phyloP scores from a whole-genome alignment of 805 yeast genomes.

The Wickerhamomyces sydowiorum region DNA sequence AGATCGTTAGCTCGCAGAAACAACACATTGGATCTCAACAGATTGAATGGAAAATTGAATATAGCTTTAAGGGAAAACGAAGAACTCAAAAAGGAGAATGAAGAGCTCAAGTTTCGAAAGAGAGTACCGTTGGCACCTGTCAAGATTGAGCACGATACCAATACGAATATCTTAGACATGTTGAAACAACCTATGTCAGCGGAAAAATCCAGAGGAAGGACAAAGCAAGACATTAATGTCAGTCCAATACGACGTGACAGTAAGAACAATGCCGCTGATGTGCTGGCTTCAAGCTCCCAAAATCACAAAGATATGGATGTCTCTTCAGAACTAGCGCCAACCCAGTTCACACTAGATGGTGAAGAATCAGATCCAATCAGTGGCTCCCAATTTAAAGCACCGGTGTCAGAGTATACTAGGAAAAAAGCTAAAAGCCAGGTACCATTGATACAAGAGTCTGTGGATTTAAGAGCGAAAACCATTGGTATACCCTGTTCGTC shows the following conservation, averaged over 20 bases:
- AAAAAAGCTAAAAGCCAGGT: no score
- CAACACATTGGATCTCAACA: constrained; percentile 2
- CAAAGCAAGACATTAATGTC: not conserved
- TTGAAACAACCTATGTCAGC: not conserved
- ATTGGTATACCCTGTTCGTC: no score
- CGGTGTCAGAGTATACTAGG: no score
- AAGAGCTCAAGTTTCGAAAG: constrained; percentile 1
- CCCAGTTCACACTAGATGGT: constrained; percentile 4
- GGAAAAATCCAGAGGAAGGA: not conserved
- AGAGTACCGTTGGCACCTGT: not conserved
- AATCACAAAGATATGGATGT: not conserved
- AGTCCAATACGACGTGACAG: not conserved
- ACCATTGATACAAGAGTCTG: constrained; percentile 8
- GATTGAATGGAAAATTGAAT: constrained; percentile 5
- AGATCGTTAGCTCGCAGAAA: not conserved
- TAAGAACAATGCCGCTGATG: not conserved
- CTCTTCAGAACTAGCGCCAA: constrained; percentile 3
- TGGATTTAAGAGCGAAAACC: constrained; percentile 13
- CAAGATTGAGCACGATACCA: not conserved
- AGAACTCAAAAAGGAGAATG: not conserved
- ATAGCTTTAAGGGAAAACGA: constrained; percentile 1
- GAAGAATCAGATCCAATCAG: not conserved
- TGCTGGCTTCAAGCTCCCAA: not conserved
- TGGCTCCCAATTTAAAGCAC: no score
- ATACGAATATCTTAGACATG: not conserved